Conservation (phyloP, 2,329 filamentous ascomycete species). For the Aureobasidium mangrovei region DNA sequence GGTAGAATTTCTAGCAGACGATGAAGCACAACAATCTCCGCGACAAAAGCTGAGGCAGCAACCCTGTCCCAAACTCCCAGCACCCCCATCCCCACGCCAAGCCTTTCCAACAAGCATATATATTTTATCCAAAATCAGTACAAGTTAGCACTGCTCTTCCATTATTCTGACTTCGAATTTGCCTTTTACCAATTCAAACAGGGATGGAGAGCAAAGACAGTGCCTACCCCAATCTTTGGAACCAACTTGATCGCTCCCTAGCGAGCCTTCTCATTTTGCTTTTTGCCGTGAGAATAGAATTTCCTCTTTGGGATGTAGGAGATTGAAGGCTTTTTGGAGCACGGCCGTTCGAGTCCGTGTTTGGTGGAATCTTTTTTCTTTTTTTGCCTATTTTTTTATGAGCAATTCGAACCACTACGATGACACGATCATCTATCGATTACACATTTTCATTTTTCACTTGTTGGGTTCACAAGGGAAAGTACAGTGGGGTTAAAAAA, state of each 20-base stretch:
- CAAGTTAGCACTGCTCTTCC: slow-evolving; percentile 13
- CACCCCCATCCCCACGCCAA: no score
- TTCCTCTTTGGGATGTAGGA: not conserved
- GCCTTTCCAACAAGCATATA: not conserved
- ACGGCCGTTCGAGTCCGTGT: not conserved
- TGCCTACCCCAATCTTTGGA: slow-evolving; percentile 13
- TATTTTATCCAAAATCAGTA: not conserved
- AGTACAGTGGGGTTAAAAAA: no score
- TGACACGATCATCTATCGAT: no score
- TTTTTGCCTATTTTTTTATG: not conserved
- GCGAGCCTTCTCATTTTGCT: slow-evolving; percentile 2
- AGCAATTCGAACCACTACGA: no score
- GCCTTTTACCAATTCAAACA: slow-evolving; percentile 15
- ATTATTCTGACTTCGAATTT: slow-evolving; percentile 14
- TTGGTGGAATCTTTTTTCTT: not conserved
- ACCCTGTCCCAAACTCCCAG: no score
- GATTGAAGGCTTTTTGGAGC: not conserved
- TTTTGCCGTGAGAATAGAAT: not conserved
- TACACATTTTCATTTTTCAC: no score
- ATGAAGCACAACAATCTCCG: no score
- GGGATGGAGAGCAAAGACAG: slow-evolving; percentile 14
- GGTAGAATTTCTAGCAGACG: no score
- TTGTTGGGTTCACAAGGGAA: no score
- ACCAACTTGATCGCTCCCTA: not conserved
- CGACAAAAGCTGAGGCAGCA: no score